Base-by-base conservation (phyloP, 2,329 filamentous ascomycete species). In the Talaromyces rugulosus region DNA sequence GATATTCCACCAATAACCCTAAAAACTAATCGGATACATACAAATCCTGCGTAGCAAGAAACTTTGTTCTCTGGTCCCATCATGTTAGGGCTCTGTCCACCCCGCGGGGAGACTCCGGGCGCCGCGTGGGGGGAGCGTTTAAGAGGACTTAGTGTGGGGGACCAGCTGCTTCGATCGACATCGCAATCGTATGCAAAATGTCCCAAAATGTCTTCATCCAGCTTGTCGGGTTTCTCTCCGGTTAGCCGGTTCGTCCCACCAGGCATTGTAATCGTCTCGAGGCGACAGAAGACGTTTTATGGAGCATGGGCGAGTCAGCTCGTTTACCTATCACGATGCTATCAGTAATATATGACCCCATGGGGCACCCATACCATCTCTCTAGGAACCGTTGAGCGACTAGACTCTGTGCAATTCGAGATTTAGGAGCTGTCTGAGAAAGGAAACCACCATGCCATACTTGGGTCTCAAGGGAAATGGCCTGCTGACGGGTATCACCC, bases 401-500 rank as follows among this genome's bases (percentile, higher is more conserved):
- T 4, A 6, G 36, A 7, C 36, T 40, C n/a, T n/a, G 2, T 40
- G n/a, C 14, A 40, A n/a, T 16, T n/a, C 3, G 36, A 40, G n/a
- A 5, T 7, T 40, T n/a, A 5, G 14, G 16, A n/a, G n/a, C 36
- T n/a, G 36, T 40, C 14, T n/a, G 36, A 40, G 16, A 16, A 40
- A 16, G 14, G 36, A 40, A n/a, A n/a, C 3, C 16, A 40, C 30
- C 50, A 66, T 66, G 65, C 9, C 77, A 71, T 69, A 78, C 72
- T 18, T 79, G 75, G 52, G 59, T 9, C 61, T 66, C 3, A 52
- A 54, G 30, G 65, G 65, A 2, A 62, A 61, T 40, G 59, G 62
- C 36, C 65, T 66, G 61, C 71, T 81, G 44, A 77, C 79, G 63
- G 77, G 79, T 9, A 77, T 77, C n/a, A 74, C 73, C 1, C 78